A percentile compares a stretch with the other conserved stretches of the same genome.
Evolutionary conservation across 768 basidiomycete genomes (phyloP).

Genomic region (Filobasidium wieringae): DNA sequence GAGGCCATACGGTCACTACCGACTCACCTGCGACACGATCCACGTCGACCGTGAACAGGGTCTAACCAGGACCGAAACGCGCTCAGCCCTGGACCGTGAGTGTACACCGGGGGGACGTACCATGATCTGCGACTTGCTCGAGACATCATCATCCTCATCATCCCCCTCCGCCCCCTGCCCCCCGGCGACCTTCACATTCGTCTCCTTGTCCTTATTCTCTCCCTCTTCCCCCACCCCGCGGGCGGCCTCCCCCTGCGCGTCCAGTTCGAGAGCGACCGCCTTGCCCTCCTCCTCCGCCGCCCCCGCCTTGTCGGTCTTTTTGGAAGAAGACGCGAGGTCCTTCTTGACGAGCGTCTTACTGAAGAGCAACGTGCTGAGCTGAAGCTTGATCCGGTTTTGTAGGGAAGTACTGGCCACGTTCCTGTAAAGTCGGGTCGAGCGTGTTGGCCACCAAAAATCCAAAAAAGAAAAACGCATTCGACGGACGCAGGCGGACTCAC

Average conservation of each 20-base stretch:
- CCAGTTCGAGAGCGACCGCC: background rate
- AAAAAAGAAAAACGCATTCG: background rate
- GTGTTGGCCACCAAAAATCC: background rate
- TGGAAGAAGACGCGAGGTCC: constrained; percentile 52
- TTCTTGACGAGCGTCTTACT: constrained; percentile 77
- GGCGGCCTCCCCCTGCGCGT: constrained; percentile 1
- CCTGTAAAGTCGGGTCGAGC: background rate
- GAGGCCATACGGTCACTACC: background rate
- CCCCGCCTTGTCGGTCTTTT: constrained; percentile 8
- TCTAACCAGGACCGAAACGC: constrained; percentile 34
- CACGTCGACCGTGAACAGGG: constrained; percentile 87
- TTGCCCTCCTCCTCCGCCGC: background rate
- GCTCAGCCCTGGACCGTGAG: background rate
- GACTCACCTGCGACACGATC: constrained; percentile 50
- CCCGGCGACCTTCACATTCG: constrained; percentile 30
- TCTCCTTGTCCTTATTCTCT: constrained; percentile 10
- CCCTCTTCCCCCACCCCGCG: constrained; percentile 15
- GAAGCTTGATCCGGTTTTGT: constrained; percentile 58
- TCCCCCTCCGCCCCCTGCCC: constrained; percentile 46
- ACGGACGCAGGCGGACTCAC: constrained; percentile 10
- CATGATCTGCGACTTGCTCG: constrained; percentile 68
- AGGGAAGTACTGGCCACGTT: constrained; percentile 48
- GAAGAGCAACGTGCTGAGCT: constrained; percentile 73
- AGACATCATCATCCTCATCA: constrained; percentile 47
- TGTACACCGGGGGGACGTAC: constrained; percentile 9